Evolutionary conservation across 805 yeast species (phyloP), one percentile per base, ranked within the genome.

Genomic region (Lipomyces yamadae): DNA sequence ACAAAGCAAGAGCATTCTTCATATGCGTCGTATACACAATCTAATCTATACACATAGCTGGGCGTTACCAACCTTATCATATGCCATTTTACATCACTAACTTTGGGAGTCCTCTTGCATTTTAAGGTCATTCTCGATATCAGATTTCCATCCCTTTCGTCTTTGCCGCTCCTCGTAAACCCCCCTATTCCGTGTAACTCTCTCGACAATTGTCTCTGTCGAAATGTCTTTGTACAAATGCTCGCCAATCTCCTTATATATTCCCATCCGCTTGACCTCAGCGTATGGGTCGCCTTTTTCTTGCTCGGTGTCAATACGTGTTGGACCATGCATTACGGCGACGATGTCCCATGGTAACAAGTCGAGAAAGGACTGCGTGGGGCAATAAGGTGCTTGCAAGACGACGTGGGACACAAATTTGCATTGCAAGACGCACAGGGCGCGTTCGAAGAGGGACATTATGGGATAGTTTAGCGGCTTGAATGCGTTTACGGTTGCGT

Each of bases 351-450:
- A 60, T n/a, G 75, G 74, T 57, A 86, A 76, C 24, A 72, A 71
- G 2, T 68, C 67, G 33, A 87, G 71, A 66, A 82, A 87, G 2
- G 73, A 70, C 8, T 57, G 59, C 4, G 81, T 78, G 24, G 89
- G 87, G 2, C 70, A 71, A 69, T 81, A 82, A 18, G 94, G 93
- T 1, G 91, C 91, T 2, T 87, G 89, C 48, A 94, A 76, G 0
- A 95, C 80, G 2, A 92, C 81, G 0, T 90, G 92, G 52, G 73
- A 70, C 48, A 70, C 72, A 55, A 66, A 70, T 35, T 84, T 83
- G 78, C 97, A 92, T 77, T 94, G 97, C 73, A 95, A 79, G 5
- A 92, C 93, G 77, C 97, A 92, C 67, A 95, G 80, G 0, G 93
- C 84, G 67, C 98, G 84, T 77, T 95, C 98, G 67, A 89, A 85